Base-by-base conservation (phyloP, 2,329 filamentous ascomycete species). In the Fusarium sp. region DNA sequence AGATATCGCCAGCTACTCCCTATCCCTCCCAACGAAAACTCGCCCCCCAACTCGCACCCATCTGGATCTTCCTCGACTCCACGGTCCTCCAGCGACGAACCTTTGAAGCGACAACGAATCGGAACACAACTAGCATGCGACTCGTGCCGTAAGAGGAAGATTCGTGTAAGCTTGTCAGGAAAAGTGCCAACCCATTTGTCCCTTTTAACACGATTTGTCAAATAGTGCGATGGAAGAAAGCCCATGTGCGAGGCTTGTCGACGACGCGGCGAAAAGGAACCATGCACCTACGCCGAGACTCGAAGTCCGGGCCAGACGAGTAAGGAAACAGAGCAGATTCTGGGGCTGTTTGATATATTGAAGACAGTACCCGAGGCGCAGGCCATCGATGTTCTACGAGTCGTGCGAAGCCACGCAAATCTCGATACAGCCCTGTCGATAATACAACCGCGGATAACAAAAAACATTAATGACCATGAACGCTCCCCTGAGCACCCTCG, bases 1-100 rank as follows among this genome's bases (percentile, higher is more conserved):
- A 67, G 70, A 51, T 70, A 73, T 48, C 66, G 66, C 17, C 61
- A 73, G 22, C 49, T 68, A 36, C 61, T 73, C 12, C 67, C 56
- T 41, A 24, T 69, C 15, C 67, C 59, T 24, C 42, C 24, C 14
- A 24, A 35, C 9, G 49, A 68, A 31, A 60, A 51, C 44, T 39
- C 41, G 33, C 17, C 48, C 14, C 56, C 66, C 28, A 62, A 28
- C 44, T 58, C 66, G 20, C 52, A 57, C 20, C 56, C 59, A 7
- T 62, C 63, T 35, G 59, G 24, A 22, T 62, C 60, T 18, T 74
- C 71, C 20, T 57, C 66, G 6, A 67, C 66, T 26, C 59, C 59
- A 20, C 41, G 20, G 10, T 70, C 57, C 3, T 56, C 66, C 8
- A 47, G 60, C 35, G 67, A 68, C 22, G 51, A 69, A 24, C 67